Base-by-base conservation (phyloP, 2,329 filamentous ascomycete genomes). In the Ilyonectria mors-panacis region DNA sequence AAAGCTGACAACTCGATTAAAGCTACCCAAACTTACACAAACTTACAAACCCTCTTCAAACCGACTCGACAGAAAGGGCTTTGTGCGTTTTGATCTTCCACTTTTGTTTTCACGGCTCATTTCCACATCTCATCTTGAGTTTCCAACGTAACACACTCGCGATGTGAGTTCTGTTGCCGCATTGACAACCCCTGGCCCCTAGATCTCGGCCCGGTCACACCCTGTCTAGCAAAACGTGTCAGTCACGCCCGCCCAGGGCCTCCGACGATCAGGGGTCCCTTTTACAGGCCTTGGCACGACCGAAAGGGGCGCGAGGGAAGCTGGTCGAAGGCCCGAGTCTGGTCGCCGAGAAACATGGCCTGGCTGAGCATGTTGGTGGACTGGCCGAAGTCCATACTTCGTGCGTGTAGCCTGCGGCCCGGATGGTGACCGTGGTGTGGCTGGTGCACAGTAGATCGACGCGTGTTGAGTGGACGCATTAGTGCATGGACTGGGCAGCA, bases 381-480 rank as follows among this genome's bases (percentile, higher is more conserved):
- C 56, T 37, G 56, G 45, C 12, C 23, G 33, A 55, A 13, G 28
- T 26, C 26, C 26, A 28, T 51, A 53, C 39, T n/a, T 33, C 30
- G 30, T 9, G 12, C 30, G 30, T 33, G 39, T n/a, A n/a, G 39
- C 5, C 39, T 44, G 54, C 26, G 26, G 47, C 35, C 55, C 23
- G 30, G 47, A 15, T 51, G 54, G 23, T 57, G 60, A 21, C 48
- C 48, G 48, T 19, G 48, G 59, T 59, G 59, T 62, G 59, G 63
- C 63, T 59, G 39, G 48, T 50, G 50, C n/a, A n/a, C 39, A n/a
- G 59, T 35, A 61, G 50, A 13, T 33, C 48, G 58, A 68, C 68
- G 67, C 63, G 68, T 69, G 51, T 61, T 75, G 71, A 75, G 73
- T 75, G 73, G 70, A 57, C 71, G 73, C 73, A 75, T 75, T 75